Percentiles rank a stretch among this genome's conserved stretches.
phyloP scores from a whole-genome alignment of 306 rosid genomes.

The Dalbergia oliveri region DNA sequence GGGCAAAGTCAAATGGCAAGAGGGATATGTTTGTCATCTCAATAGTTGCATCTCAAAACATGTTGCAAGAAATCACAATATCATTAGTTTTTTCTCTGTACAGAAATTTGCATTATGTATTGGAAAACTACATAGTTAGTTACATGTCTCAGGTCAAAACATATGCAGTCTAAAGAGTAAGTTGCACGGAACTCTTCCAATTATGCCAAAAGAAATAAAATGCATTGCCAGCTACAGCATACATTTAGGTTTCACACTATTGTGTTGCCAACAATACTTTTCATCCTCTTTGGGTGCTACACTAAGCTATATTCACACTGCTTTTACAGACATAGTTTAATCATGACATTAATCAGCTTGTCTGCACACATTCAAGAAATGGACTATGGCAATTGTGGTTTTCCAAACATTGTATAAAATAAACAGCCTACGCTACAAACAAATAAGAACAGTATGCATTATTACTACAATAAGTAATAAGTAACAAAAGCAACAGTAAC shows the following conservation, averaged over 20 bases:
- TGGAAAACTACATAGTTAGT: not conserved
- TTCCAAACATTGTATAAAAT: conserved; percentile 35
- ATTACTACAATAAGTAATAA: conserved; percentile 19
- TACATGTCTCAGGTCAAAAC: not conserved
- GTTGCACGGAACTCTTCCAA: conserved; percentile 19
- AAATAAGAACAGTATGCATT: conserved; percentile 17
- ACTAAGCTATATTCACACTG: conserved; percentile 21
- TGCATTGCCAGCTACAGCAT: conserved; percentile 27
- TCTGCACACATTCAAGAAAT: conserved; percentile 13
- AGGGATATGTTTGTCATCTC: not conserved
- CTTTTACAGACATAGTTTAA: conserved; percentile 33
- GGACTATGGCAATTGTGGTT: not conserved
- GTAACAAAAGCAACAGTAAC: conserved; percentile 32
- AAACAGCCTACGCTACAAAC: conserved; percentile 16
- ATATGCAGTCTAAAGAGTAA: conserved; percentile 26
- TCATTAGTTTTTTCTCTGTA: conserved; percentile 2
- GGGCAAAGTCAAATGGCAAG: conserved; percentile 34
- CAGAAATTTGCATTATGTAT: conserved; percentile 26
- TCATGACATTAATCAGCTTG: conserved; percentile 15
- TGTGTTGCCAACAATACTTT: conserved; percentile 34
- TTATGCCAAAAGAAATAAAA: conserved; percentile 37
- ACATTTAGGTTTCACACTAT: conserved; percentile 29
- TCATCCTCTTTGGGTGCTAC: conserved; percentile 14
- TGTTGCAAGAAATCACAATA: not conserved
- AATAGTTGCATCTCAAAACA: conserved; percentile 22